phyloP scores from a whole-genome alignment of 306 rosid species.

The Cicer arietinum region DNA sequence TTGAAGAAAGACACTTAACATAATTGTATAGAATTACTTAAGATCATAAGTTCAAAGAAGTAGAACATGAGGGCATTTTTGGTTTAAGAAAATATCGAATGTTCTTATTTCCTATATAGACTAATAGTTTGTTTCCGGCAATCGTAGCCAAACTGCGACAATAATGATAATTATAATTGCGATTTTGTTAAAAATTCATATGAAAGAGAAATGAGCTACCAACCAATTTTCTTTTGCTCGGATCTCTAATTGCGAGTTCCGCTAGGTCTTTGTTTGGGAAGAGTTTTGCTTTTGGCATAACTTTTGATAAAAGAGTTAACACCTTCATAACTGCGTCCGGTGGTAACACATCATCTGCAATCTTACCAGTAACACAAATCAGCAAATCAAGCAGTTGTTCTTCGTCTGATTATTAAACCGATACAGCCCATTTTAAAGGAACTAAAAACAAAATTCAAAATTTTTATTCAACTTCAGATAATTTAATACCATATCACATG shows the following conservation, averaged over 20 bases:
- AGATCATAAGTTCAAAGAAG: background rate
- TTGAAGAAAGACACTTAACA: background rate
- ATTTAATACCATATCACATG: too few species aligned
- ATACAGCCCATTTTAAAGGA: background rate
- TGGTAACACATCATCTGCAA: constrained; percentile 81
- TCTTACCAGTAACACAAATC: constrained; percentile 64
- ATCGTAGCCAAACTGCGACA: background rate
- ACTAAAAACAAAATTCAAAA: background rate
- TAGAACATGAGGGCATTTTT: background rate
- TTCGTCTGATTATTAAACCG: constrained; percentile 1
- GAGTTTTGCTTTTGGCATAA: constrained; percentile 82
- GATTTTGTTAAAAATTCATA: constrained; percentile 10
- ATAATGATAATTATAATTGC: background rate
- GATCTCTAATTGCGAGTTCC: constrained; percentile 72
- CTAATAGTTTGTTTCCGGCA: background rate
- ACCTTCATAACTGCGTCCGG: constrained; percentile 64
- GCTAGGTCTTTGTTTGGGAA: constrained; percentile 68
- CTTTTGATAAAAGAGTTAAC: constrained; percentile 63
- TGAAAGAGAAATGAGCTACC: constrained; percentile 37
- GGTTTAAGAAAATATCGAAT: too few species aligned
- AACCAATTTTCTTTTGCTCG: constrained; percentile 81
- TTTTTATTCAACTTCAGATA: constrained; percentile 4
- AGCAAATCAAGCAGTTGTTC: constrained; percentile 44
- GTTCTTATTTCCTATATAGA: background rate
- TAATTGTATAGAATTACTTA: background rate